Base-by-base conservation (phyloP, 208 protist species). In the Leptomonas pyrrhocoris region DNA sequence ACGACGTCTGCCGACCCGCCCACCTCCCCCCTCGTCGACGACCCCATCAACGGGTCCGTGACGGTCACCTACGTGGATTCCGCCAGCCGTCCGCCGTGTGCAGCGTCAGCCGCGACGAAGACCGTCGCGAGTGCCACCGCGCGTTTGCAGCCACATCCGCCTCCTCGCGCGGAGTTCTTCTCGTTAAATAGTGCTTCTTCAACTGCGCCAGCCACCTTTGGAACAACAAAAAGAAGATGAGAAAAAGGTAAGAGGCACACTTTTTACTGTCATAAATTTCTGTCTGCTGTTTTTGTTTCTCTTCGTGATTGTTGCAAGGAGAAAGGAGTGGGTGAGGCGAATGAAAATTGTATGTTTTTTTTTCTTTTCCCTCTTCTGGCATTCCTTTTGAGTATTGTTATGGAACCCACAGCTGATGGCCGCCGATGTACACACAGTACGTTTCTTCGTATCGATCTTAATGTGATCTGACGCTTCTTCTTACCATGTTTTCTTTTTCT, bases 281-380 rank as follows among this genome's bases (percentile, higher is more conserved):
- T 60, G 4, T 34, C 12, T 25, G 36, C 6, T 60, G 43, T 60
- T 9, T 60, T 46, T 60, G n/a, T 65, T 42, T 59, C 18, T 60
- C 19, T 71, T 57, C 30, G 49, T 23, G 9, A 16, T 7, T 54
- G 49, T 31, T 54, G 8, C 49, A 27, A 8, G 21, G n/a, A n/a
- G n/a, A n/a, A n/a, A n/a, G n/a, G n/a, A n/a, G n/a, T n/a, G n/a
- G n/a, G n/a, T n/a, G n/a, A n/a, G n/a, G n/a, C n/a, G n/a, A n/a
- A n/a, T n/a, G n/a, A n/a, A 42, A 42, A 42, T 42, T 46, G 13
- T 60, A 27, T 60, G 6, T 23, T 60, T 18, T 18, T n/a, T 45
- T 60, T 36, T 57, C 16, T 42, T 42, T 42, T 42, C 13, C 13
- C 6, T 42, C 13, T 42, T 49, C 8, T 49, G 16, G 18, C 18